A percentile compares a stretch with the other conserved stretches of the same genome.
Conservation (phyloP, 2,329 filamentous ascomycete species). For the Annulohypoxylon truncatum region DNA sequence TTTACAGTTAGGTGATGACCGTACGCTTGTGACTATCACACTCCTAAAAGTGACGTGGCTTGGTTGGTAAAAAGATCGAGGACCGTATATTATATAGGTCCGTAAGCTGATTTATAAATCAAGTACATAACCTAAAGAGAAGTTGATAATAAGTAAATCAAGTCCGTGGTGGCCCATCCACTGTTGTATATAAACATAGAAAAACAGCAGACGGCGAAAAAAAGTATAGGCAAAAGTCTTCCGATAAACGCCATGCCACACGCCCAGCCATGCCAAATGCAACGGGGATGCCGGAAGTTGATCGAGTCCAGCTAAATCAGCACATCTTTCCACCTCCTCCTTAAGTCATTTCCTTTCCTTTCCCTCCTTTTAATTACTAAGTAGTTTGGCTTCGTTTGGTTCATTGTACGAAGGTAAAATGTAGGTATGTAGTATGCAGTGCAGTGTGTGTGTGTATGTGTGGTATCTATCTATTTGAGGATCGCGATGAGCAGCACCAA, state of each 20-base stretch:
- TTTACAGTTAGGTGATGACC: neutral
- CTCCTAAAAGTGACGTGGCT: too few relatives aligned
- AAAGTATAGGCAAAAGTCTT: constrained; percentile 13
- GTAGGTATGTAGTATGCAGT: neutral
- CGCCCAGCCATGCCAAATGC: constrained; percentile 39
- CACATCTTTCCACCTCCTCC: neutral
- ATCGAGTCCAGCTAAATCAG: constrained; percentile 15
- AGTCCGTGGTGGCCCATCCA: constrained; percentile 15
- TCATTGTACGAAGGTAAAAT: neutral
- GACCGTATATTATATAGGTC: neutral
- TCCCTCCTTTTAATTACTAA: neutral
- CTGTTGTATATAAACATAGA: constrained; percentile 29
- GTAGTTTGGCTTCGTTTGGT: neutral
- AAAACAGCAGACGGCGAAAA: constrained; percentile 26
- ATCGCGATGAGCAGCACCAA: constrained; percentile 85
- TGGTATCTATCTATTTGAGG: constrained; percentile 68
- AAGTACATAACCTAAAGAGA: constrained; percentile 29
- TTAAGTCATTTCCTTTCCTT: neutral
- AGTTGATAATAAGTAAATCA: neutral
- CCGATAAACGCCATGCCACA: constrained; percentile 45
- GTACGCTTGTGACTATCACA: neutral
- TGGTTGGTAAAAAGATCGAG: constrained; percentile 10
- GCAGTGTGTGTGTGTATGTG: too few relatives aligned
- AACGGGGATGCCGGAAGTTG: constrained; percentile 14
- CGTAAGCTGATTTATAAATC: constrained; percentile 21